Percentiles rank a stretch among this genome's conserved stretches.
Evolutionary conservation across 2,329 filamentous ascomycete genomes (phyloP).

Genomic region (Eurotiales sp.): DNA sequence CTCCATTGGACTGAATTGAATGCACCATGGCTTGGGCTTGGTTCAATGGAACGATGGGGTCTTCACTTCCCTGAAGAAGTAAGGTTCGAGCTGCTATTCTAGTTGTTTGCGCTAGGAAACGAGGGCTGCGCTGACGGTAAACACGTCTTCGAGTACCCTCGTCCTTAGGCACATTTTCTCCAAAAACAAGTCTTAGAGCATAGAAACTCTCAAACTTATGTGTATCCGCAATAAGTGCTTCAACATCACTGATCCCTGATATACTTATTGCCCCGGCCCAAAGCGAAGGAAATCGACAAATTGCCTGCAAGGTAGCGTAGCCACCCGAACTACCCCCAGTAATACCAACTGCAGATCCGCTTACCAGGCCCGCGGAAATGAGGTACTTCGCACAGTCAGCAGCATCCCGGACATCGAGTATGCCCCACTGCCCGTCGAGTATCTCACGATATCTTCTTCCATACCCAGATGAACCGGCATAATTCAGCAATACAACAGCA

Average conservation of each 20-base stretch:
- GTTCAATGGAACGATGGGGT: constrained; percentile 56
- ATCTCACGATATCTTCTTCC: constrained; percentile 49
- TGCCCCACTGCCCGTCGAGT: constrained; percentile 50
- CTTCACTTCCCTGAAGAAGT: constrained; percentile 54
- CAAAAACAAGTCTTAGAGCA: constrained; percentile 43
- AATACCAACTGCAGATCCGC: constrained; percentile 43
- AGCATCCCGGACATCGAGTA: constrained; percentile 51
- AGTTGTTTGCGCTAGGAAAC: constrained; percentile 40
- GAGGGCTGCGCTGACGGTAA: constrained; percentile 47
- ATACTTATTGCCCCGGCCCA: constrained; percentile 51
- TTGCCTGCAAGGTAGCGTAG: constrained; percentile 50
- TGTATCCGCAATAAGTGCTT: constrained; percentile 44
- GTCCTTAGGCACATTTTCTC: constrained; percentile 27
- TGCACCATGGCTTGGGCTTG: constrained; percentile 52
- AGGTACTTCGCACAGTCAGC: constrained; percentile 47
- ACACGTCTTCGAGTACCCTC: constrained; percentile 41
- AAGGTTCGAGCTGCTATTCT: constrained; percentile 49
- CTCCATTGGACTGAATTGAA: too few relatives aligned
- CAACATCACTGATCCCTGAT: constrained; percentile 52
- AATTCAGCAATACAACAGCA: constrained; percentile 50
- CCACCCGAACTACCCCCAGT: constrained; percentile 53
- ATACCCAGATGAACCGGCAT: constrained; percentile 51
- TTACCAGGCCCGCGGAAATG: constrained; percentile 33
- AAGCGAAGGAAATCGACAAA: constrained; percentile 44
- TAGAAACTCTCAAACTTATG: constrained; percentile 58